Evolutionary conservation across 2,329 filamentous ascomycete species (phyloP), one percentile per base, ranked within the genome.

Genomic region (Penicillium sp.): DNA sequence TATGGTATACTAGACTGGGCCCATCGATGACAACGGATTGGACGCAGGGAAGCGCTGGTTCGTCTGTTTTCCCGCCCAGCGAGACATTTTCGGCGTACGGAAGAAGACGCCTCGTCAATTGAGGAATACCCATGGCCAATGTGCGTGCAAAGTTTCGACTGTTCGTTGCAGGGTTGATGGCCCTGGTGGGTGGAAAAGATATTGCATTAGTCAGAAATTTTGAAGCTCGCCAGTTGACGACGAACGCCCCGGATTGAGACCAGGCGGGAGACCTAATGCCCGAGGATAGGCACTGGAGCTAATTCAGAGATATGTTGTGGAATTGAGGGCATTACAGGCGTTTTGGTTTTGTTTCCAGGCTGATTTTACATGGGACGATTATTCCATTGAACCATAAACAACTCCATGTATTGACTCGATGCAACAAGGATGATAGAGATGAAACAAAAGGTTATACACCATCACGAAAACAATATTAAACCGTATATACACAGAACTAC

Each of bases 1-100:
- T 74, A 65, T 88, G 80, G 65, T 92, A 87, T 1, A 89, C 87
- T 22, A 95, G 72, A 2, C 83, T 84, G 4, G 90, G 89, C 0
- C 89, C 90, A 64, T 95, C 90, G 48, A 95, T 81, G 37, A 83
- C 74, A 13, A 79, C 69, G 37, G 66, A 64, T 5, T 57, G 50
- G 25, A 66, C 53, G 18, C 36, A 44, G 9, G 46, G 50, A 7
- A 41, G 27, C 58, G 48, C 28, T 58, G 34, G 12, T 18, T 33
- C 16, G 39, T 11, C 29, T 35, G 16, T n/a, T 22, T 22, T n/a
- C 34, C 47, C 29, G 49, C 54, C 29, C 19, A 70, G 46, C 27
- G 55, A 25, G 4, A 65, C 56, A 5, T 56, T 45, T 31, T 69
- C 61, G 4, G 63, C 60, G 39, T 63, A 64, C 18, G 66, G 63